These are phyloP conservation scores for Didymosphaeria variabile DNA, from an alignment of 2,329 filamentous ascomycete species.

Conservation along the genomic window DNA sequence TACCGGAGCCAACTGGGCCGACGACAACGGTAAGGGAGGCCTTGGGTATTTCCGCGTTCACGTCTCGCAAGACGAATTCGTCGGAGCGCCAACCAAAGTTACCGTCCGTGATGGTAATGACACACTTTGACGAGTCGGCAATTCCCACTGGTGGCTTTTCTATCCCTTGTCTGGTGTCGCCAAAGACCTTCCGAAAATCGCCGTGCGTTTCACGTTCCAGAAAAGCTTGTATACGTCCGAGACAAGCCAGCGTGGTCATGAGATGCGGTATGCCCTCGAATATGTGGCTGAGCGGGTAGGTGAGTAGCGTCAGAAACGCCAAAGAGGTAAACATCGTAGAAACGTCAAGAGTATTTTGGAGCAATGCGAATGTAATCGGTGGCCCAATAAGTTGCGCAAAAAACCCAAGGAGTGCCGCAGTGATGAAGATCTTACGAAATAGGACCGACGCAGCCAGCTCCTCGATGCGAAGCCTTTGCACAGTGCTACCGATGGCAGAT, in stretches of 20 bases:
- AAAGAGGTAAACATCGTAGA: constrained; percentile 23
- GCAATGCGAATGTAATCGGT: constrained; percentile 21
- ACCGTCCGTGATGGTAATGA: constrained; percentile 26
- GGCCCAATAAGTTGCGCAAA: constrained; percentile 18
- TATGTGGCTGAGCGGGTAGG: constrained; percentile 18
- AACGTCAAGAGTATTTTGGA: constrained; percentile 11
- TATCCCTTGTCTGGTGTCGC: neutral
- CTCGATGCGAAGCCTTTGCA: constrained; percentile 47
- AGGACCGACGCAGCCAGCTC: constrained; percentile 38
- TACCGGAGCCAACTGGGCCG: constrained; percentile 42
- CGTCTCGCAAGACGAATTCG: constrained; percentile 27
- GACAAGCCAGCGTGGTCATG: constrained; percentile 23
- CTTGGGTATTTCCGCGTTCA: constrained; percentile 23
- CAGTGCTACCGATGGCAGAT: constrained; percentile 34
- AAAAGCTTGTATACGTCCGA: constrained; percentile 23
- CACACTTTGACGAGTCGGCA: neutral
- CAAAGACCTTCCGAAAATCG: constrained; percentile 17
- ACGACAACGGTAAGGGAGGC: constrained; percentile 37
- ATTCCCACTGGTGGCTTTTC: constrained; percentile 4
- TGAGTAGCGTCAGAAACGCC: constrained; percentile 22
- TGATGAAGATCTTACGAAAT: constrained; percentile 22
- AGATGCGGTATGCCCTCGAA: constrained; percentile 23
- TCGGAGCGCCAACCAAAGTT: constrained; percentile 38
- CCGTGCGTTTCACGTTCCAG: constrained; percentile 21
- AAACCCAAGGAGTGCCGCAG: constrained; percentile 19